Evolutionary conservation across 345 rosid species (phyloP).

Genomic region (Citropsis articulata): DNA sequence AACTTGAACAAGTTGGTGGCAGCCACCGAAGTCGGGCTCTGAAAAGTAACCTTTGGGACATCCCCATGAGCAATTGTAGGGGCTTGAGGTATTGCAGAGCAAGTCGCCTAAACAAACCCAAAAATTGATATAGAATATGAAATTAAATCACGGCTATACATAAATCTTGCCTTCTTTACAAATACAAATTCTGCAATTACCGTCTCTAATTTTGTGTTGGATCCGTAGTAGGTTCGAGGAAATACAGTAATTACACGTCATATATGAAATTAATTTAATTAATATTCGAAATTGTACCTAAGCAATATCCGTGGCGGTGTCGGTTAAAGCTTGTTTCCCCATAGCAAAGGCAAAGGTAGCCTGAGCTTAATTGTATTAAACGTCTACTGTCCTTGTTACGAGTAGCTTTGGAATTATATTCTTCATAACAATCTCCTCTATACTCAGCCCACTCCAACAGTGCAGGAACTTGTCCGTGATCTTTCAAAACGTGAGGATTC

Average conservation of each 20-base stretch:
- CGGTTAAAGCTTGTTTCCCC: rapidly evolving
- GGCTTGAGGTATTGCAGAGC: background rate
- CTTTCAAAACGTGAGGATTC: background rate
- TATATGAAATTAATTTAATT: too few relatives aligned
- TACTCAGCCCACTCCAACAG: rapidly evolving
- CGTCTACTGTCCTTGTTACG: background rate
- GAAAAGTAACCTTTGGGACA: background rate
- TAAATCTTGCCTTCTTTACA: too few relatives aligned
- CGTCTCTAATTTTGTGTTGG: too few relatives aligned
- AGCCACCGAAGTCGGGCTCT: rapidly evolving
- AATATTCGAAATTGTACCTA: too few relatives aligned
- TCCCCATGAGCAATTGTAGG: background rate
- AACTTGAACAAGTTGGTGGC: too few relatives aligned
- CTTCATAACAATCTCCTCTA: conserved; percentile 9
- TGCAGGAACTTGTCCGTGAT: background rate
- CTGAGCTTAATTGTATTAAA: background rate
- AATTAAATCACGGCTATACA: background rate
- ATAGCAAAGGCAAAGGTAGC: rapidly evolving
- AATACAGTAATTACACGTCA: too few relatives aligned
- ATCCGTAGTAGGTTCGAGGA: too few relatives aligned
- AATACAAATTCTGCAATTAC: too few relatives aligned
- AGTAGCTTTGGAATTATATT: conserved; percentile 19
- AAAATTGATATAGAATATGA: too few relatives aligned
- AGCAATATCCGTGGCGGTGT: too few relatives aligned
- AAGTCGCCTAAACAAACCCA: background rate